Evolutionary conservation across 2,329 filamentous ascomycete species (phyloP).

Genomic region (Atkinsonella texensis): DNA sequence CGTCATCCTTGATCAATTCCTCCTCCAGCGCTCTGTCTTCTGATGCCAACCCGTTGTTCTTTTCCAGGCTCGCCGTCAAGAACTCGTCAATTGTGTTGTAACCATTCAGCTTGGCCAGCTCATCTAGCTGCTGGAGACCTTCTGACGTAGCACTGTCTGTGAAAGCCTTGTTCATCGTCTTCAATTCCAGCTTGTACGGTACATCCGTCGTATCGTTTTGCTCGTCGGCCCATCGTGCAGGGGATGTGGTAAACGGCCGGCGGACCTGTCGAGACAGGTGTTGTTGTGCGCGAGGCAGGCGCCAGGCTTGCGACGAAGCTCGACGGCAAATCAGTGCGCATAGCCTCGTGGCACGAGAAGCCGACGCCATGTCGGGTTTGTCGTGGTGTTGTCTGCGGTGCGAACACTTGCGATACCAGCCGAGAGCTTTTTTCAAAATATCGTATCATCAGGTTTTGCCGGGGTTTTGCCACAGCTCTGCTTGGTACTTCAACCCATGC

Average conservation of each 20-base stretch:
- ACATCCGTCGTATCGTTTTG: slow-evolving; percentile 12
- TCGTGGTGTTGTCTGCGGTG: background rate
- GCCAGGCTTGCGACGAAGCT: slow-evolving; percentile 12
- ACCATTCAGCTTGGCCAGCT: slow-evolving; percentile 23
- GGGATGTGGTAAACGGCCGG: slow-evolving; percentile 21
- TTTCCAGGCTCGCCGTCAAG: slow-evolving; percentile 16
- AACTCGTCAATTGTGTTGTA: slow-evolving; percentile 22
- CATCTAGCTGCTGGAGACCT: slow-evolving; percentile 21
- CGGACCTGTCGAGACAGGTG: slow-evolving; percentile 14
- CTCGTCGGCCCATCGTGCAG: slow-evolving; percentile 14
- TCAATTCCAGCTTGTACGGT: slow-evolving; percentile 16
- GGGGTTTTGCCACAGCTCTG: slow-evolving; percentile 2
- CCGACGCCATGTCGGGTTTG: slow-evolving; percentile 23
- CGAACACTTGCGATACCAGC: slow-evolving; percentile 9
- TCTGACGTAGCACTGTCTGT: slow-evolving; percentile 19
- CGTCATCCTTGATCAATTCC: slow-evolving; percentile 18
- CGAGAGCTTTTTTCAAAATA: slow-evolving; percentile 22
- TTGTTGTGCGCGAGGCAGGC: slow-evolving; percentile 13
- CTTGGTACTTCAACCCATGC: background rate
- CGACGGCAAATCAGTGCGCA: slow-evolving; percentile 23
- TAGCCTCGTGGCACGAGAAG: slow-evolving; percentile 25
- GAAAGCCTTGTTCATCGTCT: slow-evolving; percentile 18
- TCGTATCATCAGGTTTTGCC: slow-evolving; percentile 5
- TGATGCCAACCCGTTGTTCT: slow-evolving; percentile 17
- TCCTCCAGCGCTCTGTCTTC: slow-evolving; percentile 22